Evolutionary conservation across 176 grass and related monocot species (phyloP), one percentile per base, ranked within the genome.

Genomic region (Bonia amplexicaulis): DNA sequence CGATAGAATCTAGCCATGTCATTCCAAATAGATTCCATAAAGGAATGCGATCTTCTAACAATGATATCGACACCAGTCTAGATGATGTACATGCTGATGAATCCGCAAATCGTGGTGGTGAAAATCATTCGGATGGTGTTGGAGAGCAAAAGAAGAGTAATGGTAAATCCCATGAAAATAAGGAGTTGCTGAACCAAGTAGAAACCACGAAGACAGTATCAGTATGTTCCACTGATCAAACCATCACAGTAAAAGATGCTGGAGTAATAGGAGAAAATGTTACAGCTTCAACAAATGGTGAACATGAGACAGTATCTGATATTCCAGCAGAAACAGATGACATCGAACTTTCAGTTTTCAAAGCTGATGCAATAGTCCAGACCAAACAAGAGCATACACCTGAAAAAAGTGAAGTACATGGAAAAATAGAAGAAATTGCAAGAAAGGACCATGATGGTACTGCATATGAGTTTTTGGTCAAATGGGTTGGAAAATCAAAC

Each of bases 401-500:
- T 90, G 74, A 90, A 86, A 85, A 90, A 86, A 85, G 48, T 54
- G 85, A 74, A 69, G 73, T 85, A 16, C 54, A 47, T 54, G 84
- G 48, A 44, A 54, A 74, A 19, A 71, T 92, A 57, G 41, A 92
- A 69, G 78, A 85, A 66, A n/a, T 37, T 77, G 41, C 33, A 41
- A 57, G 41, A 39, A 85, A 76, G 31, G 83, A 77, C 60, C 74
- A 74, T 63, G 86, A 19, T 29, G 80, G 46, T 75, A 75, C 41
- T 77, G 80, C 39, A 1, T 94, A 94, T 64, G 93, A 99, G 69
- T 99, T 94, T 91, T 86, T 99, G 63, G 84, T 99, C 64, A 99
- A 99, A 84, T 99, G 93, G 96, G 90, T 88, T 80, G 93, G 93
- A 44, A 91, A 88, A 90, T 94, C 96, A 11, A 96, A 96, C 79